Conservation (phyloP, 495 filamentous ascomycete species). For the Friedmanniomyces simplex region DNA sequence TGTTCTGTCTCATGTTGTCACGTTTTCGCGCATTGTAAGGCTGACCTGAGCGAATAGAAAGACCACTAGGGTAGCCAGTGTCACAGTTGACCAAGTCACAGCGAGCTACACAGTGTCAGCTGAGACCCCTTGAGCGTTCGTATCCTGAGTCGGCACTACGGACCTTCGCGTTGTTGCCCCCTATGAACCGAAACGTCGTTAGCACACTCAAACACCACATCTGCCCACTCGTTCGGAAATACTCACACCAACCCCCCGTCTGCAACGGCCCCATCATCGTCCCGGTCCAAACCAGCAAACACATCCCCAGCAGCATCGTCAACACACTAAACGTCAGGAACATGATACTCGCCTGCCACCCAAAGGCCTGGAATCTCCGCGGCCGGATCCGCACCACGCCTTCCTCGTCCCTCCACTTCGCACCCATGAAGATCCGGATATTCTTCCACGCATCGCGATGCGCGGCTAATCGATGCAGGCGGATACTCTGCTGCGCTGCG, state of each 20-base stretch:
- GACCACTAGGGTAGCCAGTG: neutral
- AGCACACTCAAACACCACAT: neutral
- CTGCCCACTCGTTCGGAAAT: neutral
- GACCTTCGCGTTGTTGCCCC: neutral
- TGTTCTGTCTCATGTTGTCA: neutral
- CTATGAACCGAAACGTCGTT: neutral
- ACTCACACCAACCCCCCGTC: neutral
- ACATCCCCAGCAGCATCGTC: slow-evolving; percentile 26
- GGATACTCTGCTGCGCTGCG: slow-evolving; percentile 25
- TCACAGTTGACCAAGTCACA: neutral
- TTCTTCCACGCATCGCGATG: slow-evolving; percentile 16
- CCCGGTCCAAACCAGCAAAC: slow-evolving; percentile 22
- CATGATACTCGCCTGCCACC: slow-evolving; percentile 26
- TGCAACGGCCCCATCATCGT: neutral
- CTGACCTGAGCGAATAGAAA: neutral
- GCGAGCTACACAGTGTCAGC: neutral
- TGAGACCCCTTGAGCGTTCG: neutral
- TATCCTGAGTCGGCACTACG: neutral
- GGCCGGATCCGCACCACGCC: slow-evolving; percentile 7
- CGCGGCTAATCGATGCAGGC: slow-evolving; percentile 24
- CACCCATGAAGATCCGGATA: slow-evolving; percentile 19
- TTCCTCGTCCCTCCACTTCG: neutral
- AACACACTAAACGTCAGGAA: slow-evolving; percentile 21
- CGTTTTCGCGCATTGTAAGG: neutral
- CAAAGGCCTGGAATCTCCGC: slow-evolving; percentile 16